phyloP scores from a whole-genome alignment of 1,284 basidiomycete species.

The Puccinia triticina region DNA sequence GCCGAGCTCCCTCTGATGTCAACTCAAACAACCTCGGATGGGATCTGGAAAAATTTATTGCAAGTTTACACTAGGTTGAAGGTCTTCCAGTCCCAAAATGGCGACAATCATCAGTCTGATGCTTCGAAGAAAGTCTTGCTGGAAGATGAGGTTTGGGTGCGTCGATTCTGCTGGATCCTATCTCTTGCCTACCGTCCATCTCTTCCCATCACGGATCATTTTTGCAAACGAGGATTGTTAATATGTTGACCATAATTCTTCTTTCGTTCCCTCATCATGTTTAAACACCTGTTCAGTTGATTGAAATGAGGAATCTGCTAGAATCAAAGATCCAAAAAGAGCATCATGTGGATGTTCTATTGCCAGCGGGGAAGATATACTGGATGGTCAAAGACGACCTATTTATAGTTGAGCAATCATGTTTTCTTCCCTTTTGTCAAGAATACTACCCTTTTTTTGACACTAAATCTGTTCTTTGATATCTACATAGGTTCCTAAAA shows the following conservation, averaged over 20 bases:
- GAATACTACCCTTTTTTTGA: not conserved
- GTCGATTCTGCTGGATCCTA: not conserved
- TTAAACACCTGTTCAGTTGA: conserved; percentile 7
- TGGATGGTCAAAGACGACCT: conserved; percentile 19
- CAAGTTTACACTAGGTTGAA: not conserved
- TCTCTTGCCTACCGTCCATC: not conserved
- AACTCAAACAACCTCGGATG: not conserved
- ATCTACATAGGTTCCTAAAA: not conserved
- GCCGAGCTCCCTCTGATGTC: not conserved
- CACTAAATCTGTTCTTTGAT: not conserved
- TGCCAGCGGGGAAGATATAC: conserved; percentile 6
- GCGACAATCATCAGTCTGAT: not conserved
- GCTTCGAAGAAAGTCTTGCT: not conserved
- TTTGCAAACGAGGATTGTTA: not conserved
- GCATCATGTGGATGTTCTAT: conserved; percentile 20
- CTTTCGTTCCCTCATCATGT: no score
- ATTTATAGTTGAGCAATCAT: conserved; percentile 4
- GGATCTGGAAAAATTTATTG: conserved; percentile 22
- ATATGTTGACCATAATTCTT: not conserved
- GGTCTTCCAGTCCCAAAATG: not conserved
- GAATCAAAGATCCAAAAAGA: conserved; percentile 25
- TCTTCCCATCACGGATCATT: not conserved
- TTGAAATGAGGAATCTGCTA: conserved; percentile 13
- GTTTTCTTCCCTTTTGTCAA: not conserved
- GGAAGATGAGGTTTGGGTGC: conserved; percentile 21